Percentiles rank a stretch among this genome's conserved stretches.
phyloP scores from a whole-genome alignment of 192 early-diverging fungal genomes.

The Dispira simplex region DNA sequence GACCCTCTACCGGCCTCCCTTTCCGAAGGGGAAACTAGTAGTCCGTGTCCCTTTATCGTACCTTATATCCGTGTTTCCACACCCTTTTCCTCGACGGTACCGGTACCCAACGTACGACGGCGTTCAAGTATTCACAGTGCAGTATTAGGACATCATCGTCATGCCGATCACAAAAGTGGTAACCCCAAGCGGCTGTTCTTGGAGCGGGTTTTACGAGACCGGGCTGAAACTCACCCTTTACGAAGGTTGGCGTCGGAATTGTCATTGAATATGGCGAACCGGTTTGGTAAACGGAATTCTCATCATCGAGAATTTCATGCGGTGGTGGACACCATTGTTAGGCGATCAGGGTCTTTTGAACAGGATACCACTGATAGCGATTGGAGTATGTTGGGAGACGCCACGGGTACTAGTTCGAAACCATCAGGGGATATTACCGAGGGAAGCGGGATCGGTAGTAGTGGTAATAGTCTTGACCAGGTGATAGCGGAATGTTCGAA shows the following conservation, averaged over 20 bases:
- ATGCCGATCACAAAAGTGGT: neutral
- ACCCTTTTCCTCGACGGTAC: conserved; percentile 21
- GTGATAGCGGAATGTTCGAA: too few relatives aligned
- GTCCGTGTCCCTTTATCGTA: conserved; percentile 15
- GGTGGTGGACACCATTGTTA: neutral
- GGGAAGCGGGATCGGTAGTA: too few relatives aligned
- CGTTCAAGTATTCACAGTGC: conserved; percentile 3
- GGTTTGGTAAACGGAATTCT: neutral
- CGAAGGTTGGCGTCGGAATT: neutral
- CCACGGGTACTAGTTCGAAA: neutral
- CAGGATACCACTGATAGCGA: neutral
- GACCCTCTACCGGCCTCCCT: neutral
- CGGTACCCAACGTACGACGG: conserved; percentile 11
- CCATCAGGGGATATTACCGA: neutral
- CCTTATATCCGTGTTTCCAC: conserved; percentile 22
- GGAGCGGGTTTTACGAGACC: neutral
- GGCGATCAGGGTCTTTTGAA: neutral
- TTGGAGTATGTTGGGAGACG: neutral
- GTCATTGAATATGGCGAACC: neutral
- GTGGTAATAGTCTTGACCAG: too few relatives aligned
- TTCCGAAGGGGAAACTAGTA: neutral
- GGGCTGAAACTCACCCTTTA: neutral
- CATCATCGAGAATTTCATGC: neutral
- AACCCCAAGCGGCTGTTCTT: neutral
- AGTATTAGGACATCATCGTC: neutral